A percentile compares a stretch with the other conserved stretches of the same genome.
phyloP scores from a whole-genome alignment of 176 grass and related monocot species.

The Pontederia paniculata region DNA sequence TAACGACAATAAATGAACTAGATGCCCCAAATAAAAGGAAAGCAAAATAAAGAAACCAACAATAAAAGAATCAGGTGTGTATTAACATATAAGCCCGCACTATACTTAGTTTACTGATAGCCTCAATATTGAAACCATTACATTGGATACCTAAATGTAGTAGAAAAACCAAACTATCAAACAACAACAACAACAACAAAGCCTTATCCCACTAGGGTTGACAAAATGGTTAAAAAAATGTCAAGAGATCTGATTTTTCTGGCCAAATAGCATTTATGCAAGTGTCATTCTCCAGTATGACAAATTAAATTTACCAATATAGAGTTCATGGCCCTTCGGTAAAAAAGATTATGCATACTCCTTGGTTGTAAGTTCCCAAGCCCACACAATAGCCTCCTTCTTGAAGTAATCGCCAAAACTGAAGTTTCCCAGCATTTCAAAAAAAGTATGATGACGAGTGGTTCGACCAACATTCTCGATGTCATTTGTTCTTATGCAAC shows the following conservation, averaged over 20 bases:
- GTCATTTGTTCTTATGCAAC: constrained; percentile 92
- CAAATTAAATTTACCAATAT: constrained; percentile 60
- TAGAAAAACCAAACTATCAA: not conserved
- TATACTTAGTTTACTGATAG: not conserved
- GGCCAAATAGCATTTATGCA: not conserved
- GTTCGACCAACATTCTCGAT: constrained; percentile 89
- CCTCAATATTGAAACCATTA: too few relatives aligned
- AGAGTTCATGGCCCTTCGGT: constrained; percentile 25
- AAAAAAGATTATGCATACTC: constrained; percentile 78
- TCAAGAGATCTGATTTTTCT: not conserved
- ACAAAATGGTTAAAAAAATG: too few relatives aligned
- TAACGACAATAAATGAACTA: too few relatives aligned
- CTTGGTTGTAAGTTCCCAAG: constrained; percentile 91
- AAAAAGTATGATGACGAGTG: constrained; percentile 87
- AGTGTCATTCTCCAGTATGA: constrained; percentile 21
- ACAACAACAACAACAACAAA: too few relatives aligned
- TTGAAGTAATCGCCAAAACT: constrained; percentile 99
- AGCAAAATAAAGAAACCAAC: too few relatives aligned
- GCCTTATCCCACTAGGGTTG: too few relatives aligned
- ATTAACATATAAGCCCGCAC: too few relatives aligned
- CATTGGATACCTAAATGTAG: not conserved
- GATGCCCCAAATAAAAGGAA: too few relatives aligned
- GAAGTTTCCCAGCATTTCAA: constrained; percentile 99
- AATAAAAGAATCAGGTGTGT: too few relatives aligned
- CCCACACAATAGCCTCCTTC: constrained; percentile 82